A percentile compares a stretch with the other conserved stretches of the same genome.
These are phyloP conservation scores for Cryphonectria japonica DNA, from an alignment of 2,329 filamentous ascomycete species.

Conservation along the genomic window DNA sequence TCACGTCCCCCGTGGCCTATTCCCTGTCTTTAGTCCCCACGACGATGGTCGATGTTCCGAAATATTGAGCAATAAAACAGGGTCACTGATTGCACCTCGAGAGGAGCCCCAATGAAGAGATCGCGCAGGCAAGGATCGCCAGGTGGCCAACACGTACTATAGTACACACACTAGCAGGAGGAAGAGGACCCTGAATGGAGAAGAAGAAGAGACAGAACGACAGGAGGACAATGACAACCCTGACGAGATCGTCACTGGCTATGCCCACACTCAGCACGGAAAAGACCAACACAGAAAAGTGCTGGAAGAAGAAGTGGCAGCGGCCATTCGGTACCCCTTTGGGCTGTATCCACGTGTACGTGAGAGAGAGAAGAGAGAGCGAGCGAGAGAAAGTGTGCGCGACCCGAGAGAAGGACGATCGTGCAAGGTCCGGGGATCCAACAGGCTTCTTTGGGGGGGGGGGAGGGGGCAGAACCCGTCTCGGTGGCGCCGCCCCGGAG, in stretches of 20 bases:
- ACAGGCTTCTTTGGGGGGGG: not conserved
- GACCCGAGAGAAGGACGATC: not conserved
- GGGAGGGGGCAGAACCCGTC: not conserved
- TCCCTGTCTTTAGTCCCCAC: not conserved
- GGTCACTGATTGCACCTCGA: not conserved
- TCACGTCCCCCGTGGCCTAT: not conserved
- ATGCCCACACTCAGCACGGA: not conserved
- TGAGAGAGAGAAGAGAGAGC: not conserved
- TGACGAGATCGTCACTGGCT: not conserved
- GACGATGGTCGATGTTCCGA: not conserved
- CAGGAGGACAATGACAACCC: not conserved
- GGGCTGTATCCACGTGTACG: not conserved
- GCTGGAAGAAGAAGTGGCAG: conserved; percentile 9
- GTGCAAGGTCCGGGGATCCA: not conserved
- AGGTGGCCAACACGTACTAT: not conserved
- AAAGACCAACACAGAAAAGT: not conserved
- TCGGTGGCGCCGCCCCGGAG: conserved; percentile 27
- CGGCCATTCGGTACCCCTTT: conserved; percentile 11
- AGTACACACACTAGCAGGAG: not conserved
- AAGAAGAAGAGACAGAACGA: not conserved
- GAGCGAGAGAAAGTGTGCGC: not conserved
- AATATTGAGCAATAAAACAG: not conserved
- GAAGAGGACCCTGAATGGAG: not conserved
- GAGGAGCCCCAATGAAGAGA: not conserved
- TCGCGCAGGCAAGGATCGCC: not conserved